Conservation (phyloP, 495 filamentous ascomycete genomes). For the Trichoderma asperelloides region DNA sequence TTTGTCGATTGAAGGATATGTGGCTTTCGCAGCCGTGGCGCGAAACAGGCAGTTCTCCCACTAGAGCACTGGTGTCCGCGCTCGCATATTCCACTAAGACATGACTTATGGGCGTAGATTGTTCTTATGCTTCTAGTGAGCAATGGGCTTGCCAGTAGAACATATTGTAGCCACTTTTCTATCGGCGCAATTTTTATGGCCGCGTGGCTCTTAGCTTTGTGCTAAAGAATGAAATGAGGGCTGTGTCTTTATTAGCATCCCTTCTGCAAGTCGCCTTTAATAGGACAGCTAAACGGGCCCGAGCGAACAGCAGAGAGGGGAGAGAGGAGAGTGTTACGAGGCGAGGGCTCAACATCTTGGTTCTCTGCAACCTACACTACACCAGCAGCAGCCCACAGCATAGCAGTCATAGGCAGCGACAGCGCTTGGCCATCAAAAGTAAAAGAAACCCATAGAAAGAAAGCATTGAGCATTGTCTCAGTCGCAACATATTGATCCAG, state of each 20-base stretch:
- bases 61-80: neutral
- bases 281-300: neutral
- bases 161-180: neutral
- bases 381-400: neutral
- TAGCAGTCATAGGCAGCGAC: neutral
- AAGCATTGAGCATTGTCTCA: too few species aligned
- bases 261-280: neutral
- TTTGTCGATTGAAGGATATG: neutral
- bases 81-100: neutral
- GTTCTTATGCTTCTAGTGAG: neutral
- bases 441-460: neutral
- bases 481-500: too few species aligned
- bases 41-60: neutral
- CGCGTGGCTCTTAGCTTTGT: neutral
- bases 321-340: neutral
- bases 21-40: neutral
- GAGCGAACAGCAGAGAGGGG: neutral
- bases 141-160: neutral
- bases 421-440: neutral
- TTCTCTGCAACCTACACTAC: neutral
- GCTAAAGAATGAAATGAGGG: neutral
- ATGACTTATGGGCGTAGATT: neutral
- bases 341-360: neutral
- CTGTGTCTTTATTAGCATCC: neutral
- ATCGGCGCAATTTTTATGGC: neutral